Percentiles rank a stretch among this genome's conserved stretches.
Conservation (phyloP, 2,329 filamentous ascomycete genomes). For the Fusarium phyllophilum region DNA sequence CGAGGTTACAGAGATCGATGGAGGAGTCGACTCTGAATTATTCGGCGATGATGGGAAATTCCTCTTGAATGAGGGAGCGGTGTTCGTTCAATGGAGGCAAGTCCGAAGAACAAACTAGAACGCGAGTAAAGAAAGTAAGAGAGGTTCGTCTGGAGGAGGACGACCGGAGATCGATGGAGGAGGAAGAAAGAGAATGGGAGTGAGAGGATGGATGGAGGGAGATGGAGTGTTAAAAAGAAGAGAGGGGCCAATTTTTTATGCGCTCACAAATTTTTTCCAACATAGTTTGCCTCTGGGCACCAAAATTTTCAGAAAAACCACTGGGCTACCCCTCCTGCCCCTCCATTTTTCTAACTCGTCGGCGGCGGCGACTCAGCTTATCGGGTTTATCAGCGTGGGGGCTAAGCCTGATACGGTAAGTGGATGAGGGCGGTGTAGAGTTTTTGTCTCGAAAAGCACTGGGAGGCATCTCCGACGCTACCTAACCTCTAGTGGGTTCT, state of each 20-base stretch:
- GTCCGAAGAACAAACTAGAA: constrained; percentile 49
- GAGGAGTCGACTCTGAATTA: constrained; percentile 57
- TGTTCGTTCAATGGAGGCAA: constrained; percentile 49
- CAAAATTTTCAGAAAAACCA: constrained; percentile 26
- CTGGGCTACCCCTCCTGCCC: constrained; percentile 42
- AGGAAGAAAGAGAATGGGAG: constrained; percentile 49
- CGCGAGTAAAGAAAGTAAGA: constrained; percentile 39
- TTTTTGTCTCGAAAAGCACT: constrained; percentile 23
- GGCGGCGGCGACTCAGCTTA: constrained; percentile 46
- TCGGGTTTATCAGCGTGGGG: constrained; percentile 43
- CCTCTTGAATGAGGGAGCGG: constrained; percentile 46
- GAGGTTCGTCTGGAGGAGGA: constrained; percentile 57
- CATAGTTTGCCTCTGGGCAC: constrained; percentile 24
- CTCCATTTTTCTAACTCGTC: constrained; percentile 38
- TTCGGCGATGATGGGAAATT: constrained; percentile 48
- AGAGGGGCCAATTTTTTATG: constrained; percentile 44
- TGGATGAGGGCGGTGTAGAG: constrained; percentile 44
- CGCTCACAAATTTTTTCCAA: constrained; percentile 42
- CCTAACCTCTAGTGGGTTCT: neutral
- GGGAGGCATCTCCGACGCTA: constrained; percentile 32
- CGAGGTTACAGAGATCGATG: constrained; percentile 50
- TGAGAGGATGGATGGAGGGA: constrained; percentile 39
- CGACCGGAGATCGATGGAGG: constrained; percentile 52
- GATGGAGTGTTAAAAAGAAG: constrained; percentile 43
- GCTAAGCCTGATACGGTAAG: constrained; percentile 34